Evolutionary conservation across 495 filamentous ascomycete genomes (phyloP), one percentile per base, ranked within the genome.

Genomic region (Massariosphaeria phaeospora): DNA sequence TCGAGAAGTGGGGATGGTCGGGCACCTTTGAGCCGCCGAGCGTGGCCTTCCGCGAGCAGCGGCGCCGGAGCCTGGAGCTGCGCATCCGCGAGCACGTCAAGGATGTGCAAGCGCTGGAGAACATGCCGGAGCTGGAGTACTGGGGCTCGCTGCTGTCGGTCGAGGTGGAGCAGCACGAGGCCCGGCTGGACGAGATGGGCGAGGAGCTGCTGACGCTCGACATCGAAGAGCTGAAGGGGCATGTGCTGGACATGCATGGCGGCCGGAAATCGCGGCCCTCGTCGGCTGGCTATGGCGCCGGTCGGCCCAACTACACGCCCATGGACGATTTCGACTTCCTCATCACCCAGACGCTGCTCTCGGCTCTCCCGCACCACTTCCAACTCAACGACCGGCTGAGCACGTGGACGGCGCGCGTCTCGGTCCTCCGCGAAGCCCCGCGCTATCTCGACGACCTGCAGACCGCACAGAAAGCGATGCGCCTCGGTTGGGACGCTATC

Each of bases 311-410:
- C 72, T 72, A 61, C 70, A 68, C 40, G 74, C 74, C 78, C 57
- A 57, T 96, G 68, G 89, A 90, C 59, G 90, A 94, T 66, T 82
- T 96, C 66, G 91, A 90, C 2, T 84, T 91, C 24, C 75, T 96
- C 30, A 78, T 97, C 35, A 96, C 93, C 21, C 86, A 88, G 20
- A 95, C 88, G 15, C 85, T 90, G 3, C 65, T 98, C 13, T 87
- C 91, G 55, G 81, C 91, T 9, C 75, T 98, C 21, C 93, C 94
- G 1, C 82, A 85, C 36, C 69, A 96, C n/a, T 84, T 84, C 26
- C 79, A 78, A 26, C 69, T 98, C 33, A 81, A 77, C 25, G 75
- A 76, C 12, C 67, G 90, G 1, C 72, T 97, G 40, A 78, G 78
- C 38, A 76, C 77, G 9, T 98, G 93, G 93, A 79, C 73, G 17